These are phyloP conservation scores for Jimgerdemannia lactiflua DNA, from an alignment of 192 early-diverging fungal genomes.

Conservation along the genomic window DNA sequence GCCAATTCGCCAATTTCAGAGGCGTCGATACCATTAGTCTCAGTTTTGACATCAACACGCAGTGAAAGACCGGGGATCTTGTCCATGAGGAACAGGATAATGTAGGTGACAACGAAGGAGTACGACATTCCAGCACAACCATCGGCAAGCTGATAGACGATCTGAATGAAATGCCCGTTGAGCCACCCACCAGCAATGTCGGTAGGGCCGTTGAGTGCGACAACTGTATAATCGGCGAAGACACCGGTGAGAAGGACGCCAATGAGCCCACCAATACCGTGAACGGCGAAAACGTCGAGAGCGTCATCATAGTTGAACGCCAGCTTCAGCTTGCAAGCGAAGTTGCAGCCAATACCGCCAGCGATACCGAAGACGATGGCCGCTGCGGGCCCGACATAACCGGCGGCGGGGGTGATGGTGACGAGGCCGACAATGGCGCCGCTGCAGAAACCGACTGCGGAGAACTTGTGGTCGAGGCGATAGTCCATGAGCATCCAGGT, in stretches of 20 bases:
- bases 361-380: slow-evolving; percentile 75
- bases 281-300: slow-evolving; percentile 71
- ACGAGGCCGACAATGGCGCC: slow-evolving; percentile 89
- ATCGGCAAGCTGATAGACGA: slow-evolving; percentile 77
- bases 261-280: slow-evolving; percentile 27
- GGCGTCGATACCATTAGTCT: slow-evolving; percentile 74
- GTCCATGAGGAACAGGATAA: slow-evolving; percentile 72
- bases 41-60: slow-evolving; percentile 72
- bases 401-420: slow-evolving; percentile 83
- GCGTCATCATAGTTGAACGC: slow-evolving; percentile 73
- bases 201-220: slow-evolving; percentile 49
- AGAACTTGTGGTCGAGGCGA: slow-evolving; percentile 66
- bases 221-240: slow-evolving; percentile 77
- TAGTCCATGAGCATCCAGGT: slow-evolving; percentile 78
- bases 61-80: slow-evolving; percentile 70
- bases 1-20: slow-evolving; percentile 84
- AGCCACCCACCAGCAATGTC: slow-evolving; percentile 72
- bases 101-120: slow-evolving; percentile 74
- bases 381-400: slow-evolving; percentile 69
- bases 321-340: slow-evolving; percentile 60
- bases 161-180: slow-evolving; percentile 78
- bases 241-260: slow-evolving; percentile 85
- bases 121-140: slow-evolving; percentile 67
- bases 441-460: slow-evolving; percentile 82
- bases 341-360: slow-evolving; percentile 63